These are phyloP conservation scores for Yamadazyma takamatsuzukensis DNA, from an alignment of 805 yeast species.

Conservation along the genomic window DNA sequence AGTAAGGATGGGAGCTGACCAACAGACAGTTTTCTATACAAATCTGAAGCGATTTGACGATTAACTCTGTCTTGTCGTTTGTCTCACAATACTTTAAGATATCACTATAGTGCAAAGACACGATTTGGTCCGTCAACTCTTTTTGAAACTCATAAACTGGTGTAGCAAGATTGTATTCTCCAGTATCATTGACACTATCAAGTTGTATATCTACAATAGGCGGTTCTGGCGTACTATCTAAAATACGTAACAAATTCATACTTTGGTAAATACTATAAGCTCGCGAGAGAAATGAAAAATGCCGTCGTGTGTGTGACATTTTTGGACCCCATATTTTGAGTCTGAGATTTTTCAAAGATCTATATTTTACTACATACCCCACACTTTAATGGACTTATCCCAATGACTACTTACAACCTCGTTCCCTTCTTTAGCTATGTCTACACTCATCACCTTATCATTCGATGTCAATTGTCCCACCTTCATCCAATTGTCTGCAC, in stretches of 20 bases:
- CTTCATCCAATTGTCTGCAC: conserved; percentile 67
- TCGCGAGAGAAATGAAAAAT: not conserved
- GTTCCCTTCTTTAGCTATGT: conserved; percentile 41
- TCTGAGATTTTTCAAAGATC: not conserved
- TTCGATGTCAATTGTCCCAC: conserved; percentile 50
- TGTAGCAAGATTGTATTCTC: conserved; percentile 76
- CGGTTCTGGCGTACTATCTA: conserved; percentile 85
- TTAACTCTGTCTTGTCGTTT: conserved; percentile 46
- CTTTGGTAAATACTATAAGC: no score
- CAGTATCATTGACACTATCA: conserved; percentile 40
- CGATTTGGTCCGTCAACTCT: conserved; percentile 86
- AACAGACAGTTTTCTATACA: conserved; percentile 72
- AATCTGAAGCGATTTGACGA: conserved; percentile 71
- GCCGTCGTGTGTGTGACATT: no score
- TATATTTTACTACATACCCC: conserved; percentile 38
- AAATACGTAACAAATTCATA: conserved; percentile 75
- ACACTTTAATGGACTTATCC: conserved; percentile 75
- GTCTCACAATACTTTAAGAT: conserved; percentile 81
- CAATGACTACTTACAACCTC: conserved; percentile 67
- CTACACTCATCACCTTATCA: conserved; percentile 74
- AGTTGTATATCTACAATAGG: conserved; percentile 58
- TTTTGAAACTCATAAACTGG: conserved; percentile 85
- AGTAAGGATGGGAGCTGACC: conserved; percentile 86
- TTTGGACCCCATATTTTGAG: not conserved
- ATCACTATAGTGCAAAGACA: conserved; percentile 87